phyloP scores from a whole-genome alignment of 257 asterid genomes.

The Solanum bukasovii region DNA sequence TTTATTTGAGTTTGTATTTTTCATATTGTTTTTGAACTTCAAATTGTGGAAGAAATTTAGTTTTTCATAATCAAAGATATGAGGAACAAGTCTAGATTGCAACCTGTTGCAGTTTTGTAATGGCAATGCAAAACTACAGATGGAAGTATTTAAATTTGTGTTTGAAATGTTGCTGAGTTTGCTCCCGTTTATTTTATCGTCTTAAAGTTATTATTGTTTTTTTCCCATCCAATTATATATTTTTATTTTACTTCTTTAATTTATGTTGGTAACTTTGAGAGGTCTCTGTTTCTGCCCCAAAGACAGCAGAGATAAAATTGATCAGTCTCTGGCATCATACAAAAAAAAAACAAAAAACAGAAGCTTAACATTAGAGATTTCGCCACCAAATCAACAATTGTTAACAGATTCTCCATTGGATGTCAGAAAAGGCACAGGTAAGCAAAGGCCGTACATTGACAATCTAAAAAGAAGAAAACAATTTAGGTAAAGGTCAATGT shows the following conservation, averaged over 20 bases:
- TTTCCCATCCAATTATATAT: not conserved
- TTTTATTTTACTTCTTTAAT: too few relatives aligned
- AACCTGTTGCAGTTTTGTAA: not conserved
- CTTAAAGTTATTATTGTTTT: not conserved
- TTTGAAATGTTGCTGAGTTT: not conserved
- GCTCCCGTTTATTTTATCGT: not conserved
- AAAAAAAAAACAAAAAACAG: too few relatives aligned
- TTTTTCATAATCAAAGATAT: not conserved
- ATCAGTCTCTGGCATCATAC: not conserved
- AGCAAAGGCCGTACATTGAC: not conserved
- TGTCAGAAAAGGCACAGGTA: not conserved
- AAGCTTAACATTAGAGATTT: not conserved
- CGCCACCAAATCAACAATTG: not conserved
- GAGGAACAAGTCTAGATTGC: not conserved
- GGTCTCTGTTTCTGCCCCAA: not conserved
- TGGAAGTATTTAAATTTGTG: not conserved
- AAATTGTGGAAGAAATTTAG: not conserved
- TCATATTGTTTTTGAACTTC: not conserved
- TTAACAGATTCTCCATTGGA: not conserved
- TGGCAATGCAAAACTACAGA: not conserved
- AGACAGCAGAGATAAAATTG: not conserved
- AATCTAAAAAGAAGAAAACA: not conserved
- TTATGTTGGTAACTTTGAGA: not conserved
- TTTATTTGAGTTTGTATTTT: not conserved
- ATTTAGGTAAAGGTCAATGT: not conserved